Base-by-base conservation (phyloP, 495 filamentous ascomycete species). In the Aspergillus heteromorphus region DNA sequence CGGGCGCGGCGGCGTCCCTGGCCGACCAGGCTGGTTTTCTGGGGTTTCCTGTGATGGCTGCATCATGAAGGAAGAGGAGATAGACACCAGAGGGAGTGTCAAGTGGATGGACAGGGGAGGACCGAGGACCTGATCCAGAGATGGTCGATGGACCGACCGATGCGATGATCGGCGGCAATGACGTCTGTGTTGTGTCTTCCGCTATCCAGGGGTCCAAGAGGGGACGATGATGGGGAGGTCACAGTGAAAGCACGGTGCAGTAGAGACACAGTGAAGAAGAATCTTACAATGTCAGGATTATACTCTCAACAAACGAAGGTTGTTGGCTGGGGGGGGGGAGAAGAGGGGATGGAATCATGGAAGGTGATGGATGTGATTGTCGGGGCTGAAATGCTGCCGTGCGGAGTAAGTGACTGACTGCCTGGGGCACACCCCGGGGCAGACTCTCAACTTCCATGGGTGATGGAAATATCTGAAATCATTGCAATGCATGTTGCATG, bases 1-100 rank as follows among this genome's bases (percentile, higher is more conserved):
- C 21, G 75, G 75, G 25, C 69, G 70, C 40, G 73, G 73, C 45
- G 74, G 74, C 18, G 74, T 77, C 25, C 68, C 66, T 38, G 69
- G 66, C 19, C 71, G 67, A 48, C 66, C 62, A 13, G 40, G 21
- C 40, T 48, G 42, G 49, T 47, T 55, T 40, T 29, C 30, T 40
- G 38, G 29, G 23, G 48, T 49, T 19, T 58, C 50, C 19, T 60
- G 51, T 19, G 52, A 45, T 11, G 49, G 42, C 31, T 63, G 53
- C 54, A 58, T 61, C 47, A 1, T 27, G 16, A 5, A 27, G 45
- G 45, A 36, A 7, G 16, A 7, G 34, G 17, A 18, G n/a, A 13
- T 6, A 34, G 29, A 36, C 23, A 36, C 4, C 14, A 16, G 14
- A 6, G 14, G 25, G 2, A 16, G 27, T 38, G 13, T 38, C 31